A percentile compares a stretch with the other conserved stretches of the same genome.
phyloP scores from a whole-genome alignment of 2,329 filamentous ascomycete genomes.

The Tolypocladium sp. region DNA sequence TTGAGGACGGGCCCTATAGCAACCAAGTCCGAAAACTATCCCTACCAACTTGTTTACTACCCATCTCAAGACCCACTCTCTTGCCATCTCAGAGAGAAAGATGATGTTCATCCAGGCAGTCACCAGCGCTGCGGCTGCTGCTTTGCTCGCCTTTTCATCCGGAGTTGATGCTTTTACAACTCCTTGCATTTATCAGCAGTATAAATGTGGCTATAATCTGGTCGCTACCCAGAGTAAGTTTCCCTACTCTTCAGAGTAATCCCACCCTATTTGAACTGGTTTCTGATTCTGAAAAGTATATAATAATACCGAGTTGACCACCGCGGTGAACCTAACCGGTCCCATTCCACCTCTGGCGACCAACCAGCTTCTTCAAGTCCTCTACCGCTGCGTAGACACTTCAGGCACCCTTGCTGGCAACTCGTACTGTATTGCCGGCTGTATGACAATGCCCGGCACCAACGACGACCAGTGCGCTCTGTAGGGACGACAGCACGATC shows the following conservation, averaged over 20 bases:
- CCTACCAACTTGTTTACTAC: neutral
- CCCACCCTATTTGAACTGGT: too few species aligned
- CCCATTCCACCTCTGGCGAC: neutral
- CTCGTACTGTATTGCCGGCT: neutral
- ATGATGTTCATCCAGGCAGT: neutral
- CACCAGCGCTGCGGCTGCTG: neutral
- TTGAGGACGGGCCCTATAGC: neutral
- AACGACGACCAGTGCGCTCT: neutral
- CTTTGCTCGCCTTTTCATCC: neutral
- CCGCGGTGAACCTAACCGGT: neutral
- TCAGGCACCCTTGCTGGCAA: neutral
- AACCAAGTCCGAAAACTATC: neutral
- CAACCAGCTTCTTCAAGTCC: neutral
- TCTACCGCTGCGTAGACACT: neutral
- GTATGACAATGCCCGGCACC: neutral
- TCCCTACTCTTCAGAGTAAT: too few species aligned
- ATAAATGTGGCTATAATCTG: neutral
- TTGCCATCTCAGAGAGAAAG: neutral
- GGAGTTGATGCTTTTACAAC: neutral
- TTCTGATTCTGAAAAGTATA: neutral
- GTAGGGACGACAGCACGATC: neutral
- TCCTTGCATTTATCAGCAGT: neutral
- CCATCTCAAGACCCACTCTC: neutral
- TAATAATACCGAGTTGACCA: neutral
- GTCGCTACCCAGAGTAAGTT: neutral